Percentiles rank a stretch among this genome's conserved stretches.
Conservation (phyloP, 345 rosid genomes). For the Carallia brachiata region DNA sequence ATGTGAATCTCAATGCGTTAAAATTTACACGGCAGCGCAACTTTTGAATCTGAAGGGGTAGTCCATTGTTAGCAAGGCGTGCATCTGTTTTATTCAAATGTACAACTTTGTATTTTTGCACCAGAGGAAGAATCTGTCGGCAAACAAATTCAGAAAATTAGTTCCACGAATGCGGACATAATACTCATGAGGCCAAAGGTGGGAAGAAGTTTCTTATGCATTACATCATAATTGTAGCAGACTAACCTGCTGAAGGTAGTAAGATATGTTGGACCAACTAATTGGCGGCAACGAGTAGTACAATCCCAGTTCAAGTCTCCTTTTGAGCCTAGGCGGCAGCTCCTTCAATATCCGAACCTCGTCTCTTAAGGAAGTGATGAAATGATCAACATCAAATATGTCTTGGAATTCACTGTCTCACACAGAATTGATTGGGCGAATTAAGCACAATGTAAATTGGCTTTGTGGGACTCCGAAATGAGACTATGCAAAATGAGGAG, state of each 20-base stretch:
- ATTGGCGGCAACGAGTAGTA: conserved; percentile 69
- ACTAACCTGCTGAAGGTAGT: conserved; percentile 72
- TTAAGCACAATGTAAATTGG: conserved; percentile 7
- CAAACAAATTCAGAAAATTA: conserved; percentile 17
- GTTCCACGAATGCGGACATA: conserved; percentile 5
- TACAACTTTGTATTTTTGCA: conserved; percentile 75
- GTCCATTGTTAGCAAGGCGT: conserved; percentile 82
- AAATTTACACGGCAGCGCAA: conserved; percentile 88
- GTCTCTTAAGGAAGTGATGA: conserved; percentile 82
- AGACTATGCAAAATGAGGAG: too few relatives aligned
- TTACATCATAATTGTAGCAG: not conserved
- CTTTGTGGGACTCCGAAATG: not conserved
- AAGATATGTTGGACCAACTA: conserved; percentile 92
- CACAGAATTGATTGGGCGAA: conserved; percentile 19
- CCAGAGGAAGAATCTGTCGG: conserved; percentile 85
- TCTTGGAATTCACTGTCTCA: conserved; percentile 79
- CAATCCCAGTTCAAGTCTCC: conserved; percentile 65
- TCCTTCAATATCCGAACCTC: conserved; percentile 86
- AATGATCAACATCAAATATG: conserved; percentile 88
- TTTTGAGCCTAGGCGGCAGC: conserved; percentile 79
- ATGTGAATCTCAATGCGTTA: conserved; percentile 71
- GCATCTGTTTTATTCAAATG: conserved; percentile 88
- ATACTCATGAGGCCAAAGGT: not conserved
- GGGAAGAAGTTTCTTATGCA: conserved; percentile 1
- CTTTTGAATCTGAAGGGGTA: conserved; percentile 81